Base-by-base conservation (phyloP, 139 green algal genomes). In the Auxenochlorella pyrenoidosa region DNA sequence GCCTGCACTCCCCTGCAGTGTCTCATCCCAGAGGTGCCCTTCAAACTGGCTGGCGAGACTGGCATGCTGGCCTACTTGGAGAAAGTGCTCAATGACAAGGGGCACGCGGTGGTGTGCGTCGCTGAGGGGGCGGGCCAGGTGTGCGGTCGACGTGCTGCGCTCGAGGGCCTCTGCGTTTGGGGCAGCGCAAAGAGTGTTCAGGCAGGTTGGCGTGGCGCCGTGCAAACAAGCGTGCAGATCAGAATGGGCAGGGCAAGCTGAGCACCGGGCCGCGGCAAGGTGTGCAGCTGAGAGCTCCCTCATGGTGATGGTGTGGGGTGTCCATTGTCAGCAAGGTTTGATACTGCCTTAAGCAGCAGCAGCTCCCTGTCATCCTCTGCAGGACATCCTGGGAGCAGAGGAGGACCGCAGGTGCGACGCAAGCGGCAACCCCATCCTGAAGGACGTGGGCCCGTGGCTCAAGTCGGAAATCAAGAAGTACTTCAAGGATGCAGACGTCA, bases 1-100 rank as follows among this genome's bases (percentile, higher is more conserved):
- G 6, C 47, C 22, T 63, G 13, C 15, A 30, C n/a, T 51, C 71
- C 0, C n/a, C 26, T 34, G 34, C 81, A 89, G 75, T 82, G 58
- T 88, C 92, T 99, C 44, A 99, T 99, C 78, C 97, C 97, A 16
- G 97, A 99, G 92, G 94, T 98, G 43, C 88, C 82, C 24, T 99
- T 99, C 90, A 89, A 88, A n/a, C 60, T 98, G 51, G 72, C 97
- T 34, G 97, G 97, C n/a, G 77, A 91, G 26, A 86, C 90, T 19
- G 97, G 97, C 3, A 88, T 99, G 79, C 90, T 97, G 43, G 84
- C 84, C 10, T 98, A 97, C 88, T 71, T 99, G 54, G 91, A 96
- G 41, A 81, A 85, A 21, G 91, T 97, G 36, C 85, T 99, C 63
- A 86, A 91, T 12, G 72, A 91, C 70, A 98, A 98, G 89, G 96